Conservation (phyloP, 177 flowering plant species). For the Tripterygium wilfordii region DNA sequence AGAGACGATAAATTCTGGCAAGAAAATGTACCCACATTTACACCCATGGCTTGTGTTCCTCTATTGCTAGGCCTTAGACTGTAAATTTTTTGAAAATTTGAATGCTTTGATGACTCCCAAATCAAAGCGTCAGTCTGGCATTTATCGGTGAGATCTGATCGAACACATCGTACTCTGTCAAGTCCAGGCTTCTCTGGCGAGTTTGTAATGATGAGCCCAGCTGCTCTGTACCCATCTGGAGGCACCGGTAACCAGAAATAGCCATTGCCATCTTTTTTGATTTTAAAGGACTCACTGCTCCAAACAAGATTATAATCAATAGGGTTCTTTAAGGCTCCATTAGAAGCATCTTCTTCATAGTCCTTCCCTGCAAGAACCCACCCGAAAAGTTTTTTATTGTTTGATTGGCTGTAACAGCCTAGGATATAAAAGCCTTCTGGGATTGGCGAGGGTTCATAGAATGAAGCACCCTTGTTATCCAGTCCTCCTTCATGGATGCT, state of each 20-base stretch:
- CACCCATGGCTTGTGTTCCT: slow-evolving; percentile 27
- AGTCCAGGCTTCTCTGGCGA: slow-evolving; percentile 43
- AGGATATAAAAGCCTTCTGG: slow-evolving; percentile 48
- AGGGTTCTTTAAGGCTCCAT: slow-evolving; percentile 27
- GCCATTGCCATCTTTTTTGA: slow-evolving; percentile 37
- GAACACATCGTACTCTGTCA: slow-evolving; percentile 40
- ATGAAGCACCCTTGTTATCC: slow-evolving; percentile 39
- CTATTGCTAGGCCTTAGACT: slow-evolving; percentile 25
- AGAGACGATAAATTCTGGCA: slow-evolving; percentile 13
- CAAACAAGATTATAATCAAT: slow-evolving; percentile 50
- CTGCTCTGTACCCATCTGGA: slow-evolving; percentile 44
- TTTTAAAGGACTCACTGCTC: slow-evolving; percentile 35
- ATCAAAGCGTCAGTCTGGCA: slow-evolving; percentile 32
- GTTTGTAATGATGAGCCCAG: slow-evolving; percentile 41
- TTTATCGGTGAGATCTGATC: slow-evolving; percentile 40
- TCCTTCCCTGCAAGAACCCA: slow-evolving; percentile 43
- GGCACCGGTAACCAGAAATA: slow-evolving; percentile 51
- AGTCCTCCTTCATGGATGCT: slow-evolving; percentile 49
- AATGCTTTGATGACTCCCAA: slow-evolving; percentile 29
- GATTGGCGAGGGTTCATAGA: slow-evolving; percentile 43
- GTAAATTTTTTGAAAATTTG: slow-evolving; percentile 20
- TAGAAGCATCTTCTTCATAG: background rate
- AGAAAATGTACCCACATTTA: slow-evolving; percentile 39
- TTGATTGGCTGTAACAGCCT: slow-evolving; percentile 47
- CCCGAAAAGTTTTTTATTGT: slow-evolving; percentile 44